Conservation (phyloP, 768 basidiomycete genomes). For the Leccinum arenicola region DNA sequence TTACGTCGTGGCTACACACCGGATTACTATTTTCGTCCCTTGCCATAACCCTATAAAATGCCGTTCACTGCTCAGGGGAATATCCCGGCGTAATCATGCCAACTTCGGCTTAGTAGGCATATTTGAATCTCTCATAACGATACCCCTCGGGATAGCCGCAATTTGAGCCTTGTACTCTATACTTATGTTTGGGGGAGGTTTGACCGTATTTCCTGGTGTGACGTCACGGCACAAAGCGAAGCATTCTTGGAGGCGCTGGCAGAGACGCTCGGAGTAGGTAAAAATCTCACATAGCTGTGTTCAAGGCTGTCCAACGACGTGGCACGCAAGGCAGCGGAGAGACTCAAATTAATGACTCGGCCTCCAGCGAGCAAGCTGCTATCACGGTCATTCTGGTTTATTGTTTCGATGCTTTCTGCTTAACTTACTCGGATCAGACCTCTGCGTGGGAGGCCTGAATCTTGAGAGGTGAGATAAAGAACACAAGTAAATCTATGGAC, state of each 20-base stretch:
- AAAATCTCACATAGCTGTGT: not conserved
- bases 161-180: not conserved
- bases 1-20: not conserved
- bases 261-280: not conserved
- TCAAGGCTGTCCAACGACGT: not conserved
- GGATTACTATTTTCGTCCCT: not conserved
- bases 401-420: not conserved
- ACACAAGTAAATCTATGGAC: not conserved
- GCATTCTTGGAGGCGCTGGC: not conserved
- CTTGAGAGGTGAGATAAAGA: not conserved
- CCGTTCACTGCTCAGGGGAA: not conserved
- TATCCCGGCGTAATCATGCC: not conserved
- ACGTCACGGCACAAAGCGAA: not conserved
- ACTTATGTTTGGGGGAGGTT: not conserved
- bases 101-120: not conserved
- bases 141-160: not conserved
- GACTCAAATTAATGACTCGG: not conserved
- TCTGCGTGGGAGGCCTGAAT: not conserved
- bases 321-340: not conserved
- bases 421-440: conserved; percentile 1
- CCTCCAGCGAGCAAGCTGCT: not conserved
- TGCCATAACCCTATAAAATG: conserved; percentile 1
- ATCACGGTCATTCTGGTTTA: not conserved
- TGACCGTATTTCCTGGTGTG: not conserved
- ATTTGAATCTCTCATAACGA: not conserved